Evolutionary conservation across 2,329 filamentous ascomycete genomes (phyloP).

Genomic region (Pochonia chlamydosporia): DNA sequence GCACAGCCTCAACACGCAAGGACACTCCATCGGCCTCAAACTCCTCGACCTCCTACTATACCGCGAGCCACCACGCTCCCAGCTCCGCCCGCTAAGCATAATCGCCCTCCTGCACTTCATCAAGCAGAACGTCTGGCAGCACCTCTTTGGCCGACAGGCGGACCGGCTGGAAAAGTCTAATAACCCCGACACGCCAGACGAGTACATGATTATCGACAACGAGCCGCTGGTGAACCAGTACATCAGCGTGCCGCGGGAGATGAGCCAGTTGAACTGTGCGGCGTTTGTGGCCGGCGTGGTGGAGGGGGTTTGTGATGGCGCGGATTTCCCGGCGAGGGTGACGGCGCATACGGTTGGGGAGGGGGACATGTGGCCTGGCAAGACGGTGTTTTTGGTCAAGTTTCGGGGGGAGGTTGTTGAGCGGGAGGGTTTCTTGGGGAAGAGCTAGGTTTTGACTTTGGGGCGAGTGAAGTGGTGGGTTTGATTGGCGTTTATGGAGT

Average conservation of each 20-base stretch:
- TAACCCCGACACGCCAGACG: constrained; percentile 75
- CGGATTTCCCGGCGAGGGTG: constrained; percentile 81
- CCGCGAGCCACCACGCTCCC: constrained; percentile 64
- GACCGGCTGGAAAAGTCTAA: constrained; percentile 88
- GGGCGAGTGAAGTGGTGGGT: neutral
- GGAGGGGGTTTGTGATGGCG: constrained; percentile 91
- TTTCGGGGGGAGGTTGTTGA: constrained; percentile 90
- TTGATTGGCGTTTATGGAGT: neutral
- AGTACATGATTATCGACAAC: constrained; percentile 99
- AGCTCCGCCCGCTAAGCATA: constrained; percentile 78
- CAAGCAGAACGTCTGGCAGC: constrained; percentile 84
- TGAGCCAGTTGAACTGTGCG: constrained; percentile 94
- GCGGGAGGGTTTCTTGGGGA: constrained; percentile 75
- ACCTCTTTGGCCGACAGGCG: constrained; percentile 85
- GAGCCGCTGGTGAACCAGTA: constrained; percentile 94
- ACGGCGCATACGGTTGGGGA: constrained; percentile 75
- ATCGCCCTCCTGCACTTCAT: constrained; percentile 92
- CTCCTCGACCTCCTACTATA: constrained; percentile 93
- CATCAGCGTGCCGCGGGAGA: constrained; percentile 87
- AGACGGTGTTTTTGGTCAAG: constrained; percentile 92
- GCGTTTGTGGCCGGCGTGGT: constrained; percentile 93
- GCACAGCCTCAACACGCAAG: constrained; percentile 75
- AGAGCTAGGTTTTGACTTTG: constrained; percentile 19
- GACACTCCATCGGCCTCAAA: constrained; percentile 88
- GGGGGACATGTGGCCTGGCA: constrained; percentile 88